Percentiles rank a stretch among this genome's conserved stretches.
Evolutionary conservation across 495 filamentous ascomycete genomes (phyloP).

Genomic region (Neurospora terricola): DNA sequence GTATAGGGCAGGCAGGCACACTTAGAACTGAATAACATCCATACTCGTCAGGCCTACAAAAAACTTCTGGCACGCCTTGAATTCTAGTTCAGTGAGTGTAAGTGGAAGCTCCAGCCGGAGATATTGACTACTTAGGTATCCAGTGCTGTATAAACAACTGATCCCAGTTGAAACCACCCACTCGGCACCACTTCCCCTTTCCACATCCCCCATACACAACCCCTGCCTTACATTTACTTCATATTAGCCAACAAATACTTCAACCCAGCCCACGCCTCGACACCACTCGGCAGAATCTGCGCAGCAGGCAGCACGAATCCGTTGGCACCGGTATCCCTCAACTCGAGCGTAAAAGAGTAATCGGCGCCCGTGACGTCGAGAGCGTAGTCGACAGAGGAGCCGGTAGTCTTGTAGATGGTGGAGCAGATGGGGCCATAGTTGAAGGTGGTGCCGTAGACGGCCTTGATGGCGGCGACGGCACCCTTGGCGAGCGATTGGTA

Average conservation of each 20-base stretch:
- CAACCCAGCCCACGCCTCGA: constrained; percentile 47
- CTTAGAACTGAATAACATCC: too few species aligned
- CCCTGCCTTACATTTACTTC: too few species aligned
- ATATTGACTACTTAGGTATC: too few species aligned
- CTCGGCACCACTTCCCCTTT: too few species aligned
- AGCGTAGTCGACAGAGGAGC: constrained; percentile 45
- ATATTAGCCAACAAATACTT: constrained; percentile 43
- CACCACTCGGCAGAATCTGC: constrained; percentile 42
- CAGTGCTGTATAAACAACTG: too few species aligned
- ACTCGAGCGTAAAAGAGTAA: constrained; percentile 47
- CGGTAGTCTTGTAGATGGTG: constrained; percentile 51
- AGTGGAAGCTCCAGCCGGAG: too few species aligned
- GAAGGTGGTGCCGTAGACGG: constrained; percentile 37
- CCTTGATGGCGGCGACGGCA: constrained; percentile 32
- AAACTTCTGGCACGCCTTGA: too few species aligned
- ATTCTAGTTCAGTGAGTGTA: too few species aligned
- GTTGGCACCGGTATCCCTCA: constrained; percentile 29
- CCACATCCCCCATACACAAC: too few species aligned
- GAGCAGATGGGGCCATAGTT: constrained; percentile 45
- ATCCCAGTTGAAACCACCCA: too few species aligned
- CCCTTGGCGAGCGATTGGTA: constrained; percentile 33
- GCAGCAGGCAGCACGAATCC: constrained; percentile 49
- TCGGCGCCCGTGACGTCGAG: constrained; percentile 40
- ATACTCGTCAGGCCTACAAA: too few species aligned
- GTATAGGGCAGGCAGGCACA: too few species aligned